These are phyloP conservation scores for Ogataea paraovalis DNA, from an alignment of 805 yeast genomes.

Conservation along the genomic window DNA sequence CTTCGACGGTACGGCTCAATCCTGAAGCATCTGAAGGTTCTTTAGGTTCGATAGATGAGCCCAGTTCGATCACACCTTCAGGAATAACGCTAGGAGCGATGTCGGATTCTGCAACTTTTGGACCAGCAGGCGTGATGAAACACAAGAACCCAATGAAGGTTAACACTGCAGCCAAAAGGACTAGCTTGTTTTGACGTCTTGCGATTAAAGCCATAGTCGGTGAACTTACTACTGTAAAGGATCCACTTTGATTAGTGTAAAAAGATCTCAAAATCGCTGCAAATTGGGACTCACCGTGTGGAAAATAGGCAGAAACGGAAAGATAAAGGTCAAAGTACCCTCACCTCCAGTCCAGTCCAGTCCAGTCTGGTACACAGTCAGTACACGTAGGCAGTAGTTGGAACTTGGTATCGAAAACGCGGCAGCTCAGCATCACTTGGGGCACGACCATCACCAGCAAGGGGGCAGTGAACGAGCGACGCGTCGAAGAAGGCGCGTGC, in stretches of 20 bases:
- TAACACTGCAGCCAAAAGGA: slow-evolving; percentile 41
- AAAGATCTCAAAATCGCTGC: no score
- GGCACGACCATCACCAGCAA: no score
- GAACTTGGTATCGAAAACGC: no score
- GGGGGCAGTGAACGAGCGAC: no score
- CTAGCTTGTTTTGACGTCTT: slow-evolving; percentile 48
- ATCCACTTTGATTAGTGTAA: not conserved
- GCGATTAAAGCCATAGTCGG: slow-evolving; percentile 19
- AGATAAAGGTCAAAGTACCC: no score
- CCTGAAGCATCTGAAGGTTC: not conserved
- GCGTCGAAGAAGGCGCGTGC: no score
- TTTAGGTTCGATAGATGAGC: not conserved
- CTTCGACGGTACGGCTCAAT: slow-evolving; percentile 7
- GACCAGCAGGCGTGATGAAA: slow-evolving; percentile 35
- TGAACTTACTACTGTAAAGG: not conserved
- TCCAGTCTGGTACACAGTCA: no score
- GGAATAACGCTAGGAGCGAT: slow-evolving; percentile 3
- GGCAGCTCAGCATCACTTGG: no score
- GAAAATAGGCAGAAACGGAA: no score
- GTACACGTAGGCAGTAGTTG: no score
- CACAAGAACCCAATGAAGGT: slow-evolving; percentile 47
- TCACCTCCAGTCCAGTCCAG: no score
- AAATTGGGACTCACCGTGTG: no score
- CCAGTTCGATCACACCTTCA: not conserved
- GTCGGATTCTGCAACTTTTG: slow-evolving; percentile 8